phyloP scores from a whole-genome alignment of 2,329 filamentous ascomycete species.

The Purpureocillium takamizusanense region DNA sequence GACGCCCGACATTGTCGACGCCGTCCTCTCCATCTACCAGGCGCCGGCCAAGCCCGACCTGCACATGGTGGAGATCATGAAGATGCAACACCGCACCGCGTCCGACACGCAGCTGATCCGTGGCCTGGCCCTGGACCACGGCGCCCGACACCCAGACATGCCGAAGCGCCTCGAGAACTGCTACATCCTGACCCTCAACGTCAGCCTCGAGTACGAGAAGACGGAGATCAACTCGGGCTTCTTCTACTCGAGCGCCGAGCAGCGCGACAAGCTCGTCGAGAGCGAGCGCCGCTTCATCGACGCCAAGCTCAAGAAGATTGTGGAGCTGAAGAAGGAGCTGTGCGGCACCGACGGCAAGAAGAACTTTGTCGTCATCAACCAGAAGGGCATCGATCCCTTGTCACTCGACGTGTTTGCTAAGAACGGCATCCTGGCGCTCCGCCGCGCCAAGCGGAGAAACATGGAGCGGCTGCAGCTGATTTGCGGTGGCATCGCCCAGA shows the following conservation, averaged over 20 bases:
- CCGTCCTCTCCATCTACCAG: constrained; percentile 89
- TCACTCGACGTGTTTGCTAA: constrained; percentile 94
- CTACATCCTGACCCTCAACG: constrained; percentile 88
- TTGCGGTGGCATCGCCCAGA: constrained; percentile 84
- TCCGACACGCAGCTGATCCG: constrained; percentile 94
- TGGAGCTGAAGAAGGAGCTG: constrained; percentile 95
- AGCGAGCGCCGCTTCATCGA: constrained; percentile 94
- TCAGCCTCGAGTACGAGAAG: constrained; percentile 97
- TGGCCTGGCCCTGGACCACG: constrained; percentile 88
- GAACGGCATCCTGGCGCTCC: constrained; percentile 92
- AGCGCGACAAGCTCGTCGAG: constrained; percentile 96
- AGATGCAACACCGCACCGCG: constrained; percentile 96
- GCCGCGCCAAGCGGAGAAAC: constrained; percentile 93
- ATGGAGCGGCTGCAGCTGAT: constrained; percentile 97
- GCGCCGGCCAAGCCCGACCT: constrained; percentile 86
- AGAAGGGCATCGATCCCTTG: constrained; percentile 96
- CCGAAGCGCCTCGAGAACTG: constrained; percentile 93
- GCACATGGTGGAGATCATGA: constrained; percentile 99
- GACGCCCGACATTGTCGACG: constrained; percentile 91
- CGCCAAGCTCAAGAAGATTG: constrained; percentile 92
- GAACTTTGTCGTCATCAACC: constrained; percentile 96
- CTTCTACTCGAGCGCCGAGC: constrained; percentile 95
- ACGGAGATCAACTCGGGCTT: constrained; percentile 98
- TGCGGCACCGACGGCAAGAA: constrained; percentile 91
- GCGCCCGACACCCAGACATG: constrained; percentile 96